Percentiles rank a stretch among this genome's conserved stretches.
These are phyloP conservation scores for Saturnispora sekii DNA, from an alignment of 805 yeast species.

Conservation along the genomic window DNA sequence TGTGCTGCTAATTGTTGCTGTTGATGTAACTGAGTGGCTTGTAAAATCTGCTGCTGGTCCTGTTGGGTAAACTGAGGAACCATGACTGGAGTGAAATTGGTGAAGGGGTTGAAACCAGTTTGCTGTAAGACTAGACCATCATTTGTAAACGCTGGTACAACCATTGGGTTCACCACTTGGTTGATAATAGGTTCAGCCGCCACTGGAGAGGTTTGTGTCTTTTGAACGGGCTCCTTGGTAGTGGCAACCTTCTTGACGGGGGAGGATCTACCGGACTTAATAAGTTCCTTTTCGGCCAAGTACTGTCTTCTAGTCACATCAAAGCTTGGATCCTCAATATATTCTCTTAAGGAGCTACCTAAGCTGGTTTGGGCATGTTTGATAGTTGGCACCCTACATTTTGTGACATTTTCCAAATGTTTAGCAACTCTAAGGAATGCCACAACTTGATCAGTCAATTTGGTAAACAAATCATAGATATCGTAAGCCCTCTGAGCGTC, in stretches of 20 bases:
- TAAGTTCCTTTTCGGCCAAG: conserved; percentile 51
- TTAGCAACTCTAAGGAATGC: conserved; percentile 84
- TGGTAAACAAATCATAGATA: conserved; percentile 77
- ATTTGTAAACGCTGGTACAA: not conserved
- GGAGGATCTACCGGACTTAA: conserved; percentile 11
- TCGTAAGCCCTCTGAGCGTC: conserved; percentile 85
- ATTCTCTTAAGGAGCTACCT: conserved; percentile 79
- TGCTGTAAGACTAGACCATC: not conserved
- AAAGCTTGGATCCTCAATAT: conserved; percentile 76
- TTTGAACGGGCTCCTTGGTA: not conserved
- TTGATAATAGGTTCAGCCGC: too few species aligned
- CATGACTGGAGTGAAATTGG: conserved; percentile 4
- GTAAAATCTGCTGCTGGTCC: not conserved
- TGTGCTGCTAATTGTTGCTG: not conserved
- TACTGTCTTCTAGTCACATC: conserved; percentile 73
- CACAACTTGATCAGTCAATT: conserved; percentile 79
- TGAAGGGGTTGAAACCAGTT: conserved; percentile 14
- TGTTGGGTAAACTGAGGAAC: conserved; percentile 1
- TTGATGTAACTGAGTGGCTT: not conserved
- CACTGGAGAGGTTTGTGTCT: not conserved
- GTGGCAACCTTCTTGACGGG: not conserved
- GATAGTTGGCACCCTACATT: conserved; percentile 87
- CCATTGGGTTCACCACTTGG: not conserved
- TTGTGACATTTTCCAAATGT: conserved; percentile 76
- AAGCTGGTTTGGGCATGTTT: conserved; percentile 96